A percentile compares a stretch with the other conserved stretches of the same genome.
Conservation (phyloP, 2,329 filamentous ascomycete species). For the Zarea fungicola region DNA sequence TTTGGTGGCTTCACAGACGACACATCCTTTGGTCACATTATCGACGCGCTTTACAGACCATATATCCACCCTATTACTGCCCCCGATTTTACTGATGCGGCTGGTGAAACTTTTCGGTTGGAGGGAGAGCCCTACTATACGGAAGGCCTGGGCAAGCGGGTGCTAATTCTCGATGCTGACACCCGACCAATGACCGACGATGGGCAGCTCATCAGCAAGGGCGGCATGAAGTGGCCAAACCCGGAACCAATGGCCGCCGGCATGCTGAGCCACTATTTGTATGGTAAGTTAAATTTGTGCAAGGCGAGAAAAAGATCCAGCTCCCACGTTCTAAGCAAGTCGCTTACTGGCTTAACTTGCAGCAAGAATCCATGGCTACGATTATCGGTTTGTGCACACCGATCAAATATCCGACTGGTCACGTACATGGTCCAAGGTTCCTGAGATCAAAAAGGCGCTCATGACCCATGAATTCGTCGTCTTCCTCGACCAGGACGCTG, state of each 20-base stretch:
- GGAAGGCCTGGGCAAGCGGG: neutral
- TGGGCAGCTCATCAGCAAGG: neutral
- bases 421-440: slow-evolving; percentile 42
- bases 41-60: neutral
- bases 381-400: slow-evolving; percentile 42
- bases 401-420: slow-evolving; percentile 35
- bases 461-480: slow-evolving; percentile 37
- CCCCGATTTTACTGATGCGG: neutral
- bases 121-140: neutral
- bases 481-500: slow-evolving; percentile 40
- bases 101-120: neutral
- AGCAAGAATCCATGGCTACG: slow-evolving; percentile 39
- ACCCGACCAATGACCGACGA: neutral
- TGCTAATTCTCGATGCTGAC: slow-evolving; percentile 3
- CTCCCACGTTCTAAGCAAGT: no score
- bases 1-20: neutral
- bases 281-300: no score
- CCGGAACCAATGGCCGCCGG: neutral
- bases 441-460: slow-evolving; percentile 33
- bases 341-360: slow-evolving; percentile 16
- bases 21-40: neutral
- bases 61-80: neutral
- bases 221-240: neutral
- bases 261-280: slow-evolving; percentile 8
- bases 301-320: no score